Base-by-base conservation (phyloP, 1,284 basidiomycete genomes). In the Fistulinella cinereoalba region DNA sequence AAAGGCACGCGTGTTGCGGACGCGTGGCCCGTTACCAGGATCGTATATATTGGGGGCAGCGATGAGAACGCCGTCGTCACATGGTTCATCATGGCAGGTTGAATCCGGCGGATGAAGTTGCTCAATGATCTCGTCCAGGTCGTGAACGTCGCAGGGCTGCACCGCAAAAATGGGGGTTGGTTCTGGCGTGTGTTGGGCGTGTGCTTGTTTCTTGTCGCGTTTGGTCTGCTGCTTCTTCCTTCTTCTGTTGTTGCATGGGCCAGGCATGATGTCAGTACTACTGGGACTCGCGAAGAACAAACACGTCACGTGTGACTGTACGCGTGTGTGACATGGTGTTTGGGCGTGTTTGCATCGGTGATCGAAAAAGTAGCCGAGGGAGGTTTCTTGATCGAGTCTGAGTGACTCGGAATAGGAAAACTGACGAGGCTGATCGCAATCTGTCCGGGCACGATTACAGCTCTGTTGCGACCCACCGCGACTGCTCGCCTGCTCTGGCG, bases 1-100 rank as follows among this genome's bases (percentile, higher is more conserved):
- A 64, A 89, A 90, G 7, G 74, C 71, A 22, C 65, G 69, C 7
- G 75, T 68, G 58, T 86, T 73, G 11, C 78, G 74, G 6, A 90
- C 83, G 43, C 85, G 83, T 9, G 85, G 84, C 0, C 87, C 87
- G 51, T 81, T 85, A 22, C 87, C 87, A 1, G 84, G 83, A 60
- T 89, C 81, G 51, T 85, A 68, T 25, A 90, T 85, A 56, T 80
- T 81, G 3, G 83, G 82, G 23, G 64, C 57, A 44, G 66, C 57
- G 21, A 64, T 59, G 27, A 69, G 52, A 0, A 63, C 28, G 0
- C 57, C 53, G 28, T 61, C 56, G 21, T 54, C 43, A 11, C 4
- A 37, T 25, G 50, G 29, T 21, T 10, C 32, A 6, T 54, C 43
- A 27, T 33, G 15, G 28, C 8, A 27, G 46, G 21, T 16, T 13